Conservation (phyloP, 2,329 filamentous ascomycete species). For the Ciborinia camelliae region DNA sequence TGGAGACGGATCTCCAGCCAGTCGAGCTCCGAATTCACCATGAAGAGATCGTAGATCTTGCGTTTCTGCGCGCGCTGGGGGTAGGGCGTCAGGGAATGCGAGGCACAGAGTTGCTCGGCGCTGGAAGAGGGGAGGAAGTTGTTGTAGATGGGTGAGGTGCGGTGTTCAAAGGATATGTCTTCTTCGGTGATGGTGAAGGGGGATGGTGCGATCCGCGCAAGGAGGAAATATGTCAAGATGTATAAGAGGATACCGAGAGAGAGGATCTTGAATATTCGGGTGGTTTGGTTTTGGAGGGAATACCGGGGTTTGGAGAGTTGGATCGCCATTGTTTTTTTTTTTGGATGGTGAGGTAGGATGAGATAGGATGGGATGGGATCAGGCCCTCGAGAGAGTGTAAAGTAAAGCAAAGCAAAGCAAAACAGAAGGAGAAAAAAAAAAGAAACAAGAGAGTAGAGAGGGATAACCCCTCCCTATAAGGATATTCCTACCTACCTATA, state of each 20-base stretch:
- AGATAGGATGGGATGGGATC: not conserved
- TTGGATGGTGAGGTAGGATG: not conserved
- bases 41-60: slow-evolving; percentile 59
- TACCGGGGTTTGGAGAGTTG: not conserved
- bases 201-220: not conserved
- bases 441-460: not conserved
- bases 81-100: slow-evolving; percentile 10
- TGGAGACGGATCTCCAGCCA: slow-evolving; percentile 63
- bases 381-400: not conserved
- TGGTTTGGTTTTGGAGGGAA: slow-evolving; percentile 3
- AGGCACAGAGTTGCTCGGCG: slow-evolving; percentile 9
- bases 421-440: not conserved
- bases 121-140: slow-evolving; percentile 8
- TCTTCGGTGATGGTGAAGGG: slow-evolving; percentile 12
- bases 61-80: slow-evolving; percentile 32
- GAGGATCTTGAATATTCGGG: not conserved
- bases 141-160: not conserved
- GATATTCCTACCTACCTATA: no score
- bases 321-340: no score
- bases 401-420: not conserved
- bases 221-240: not conserved
- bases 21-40: slow-evolving; percentile 62
- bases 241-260: not conserved
- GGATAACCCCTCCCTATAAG: no score
- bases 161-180: slow-evolving; percentile 16